phyloP scores from a whole-genome alignment of 345 rosid genomes.

The Physaria fendleri region DNA sequence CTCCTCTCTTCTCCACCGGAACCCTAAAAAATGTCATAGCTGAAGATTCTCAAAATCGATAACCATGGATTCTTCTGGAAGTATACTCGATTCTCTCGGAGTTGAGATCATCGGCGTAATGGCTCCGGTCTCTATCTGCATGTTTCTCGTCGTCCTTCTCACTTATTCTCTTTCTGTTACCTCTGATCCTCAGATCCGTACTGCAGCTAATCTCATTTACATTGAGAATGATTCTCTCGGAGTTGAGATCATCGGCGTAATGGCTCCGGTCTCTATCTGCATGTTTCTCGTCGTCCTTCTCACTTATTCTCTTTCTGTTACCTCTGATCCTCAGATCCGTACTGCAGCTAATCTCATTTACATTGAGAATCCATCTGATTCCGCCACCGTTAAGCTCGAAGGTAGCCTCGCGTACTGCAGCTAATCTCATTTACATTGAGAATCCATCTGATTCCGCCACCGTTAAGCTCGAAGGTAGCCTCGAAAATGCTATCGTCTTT shows the following conservation, averaged over 20 bases:
- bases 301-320: conserved; percentile 72
- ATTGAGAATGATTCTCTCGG: conserved; percentile 78
- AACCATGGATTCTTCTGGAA: conserved; percentile 57
- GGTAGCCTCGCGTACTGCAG: conserved; percentile 97
- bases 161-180: conserved; percentile 78
- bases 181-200: conserved; percentile 58
- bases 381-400: conserved; percentile 76
- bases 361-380: too few relatives aligned
- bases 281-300: conserved; percentile 92
- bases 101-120: conserved; percentile 91
- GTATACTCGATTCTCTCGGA: conserved; percentile 68
- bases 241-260: conserved; percentile 85
- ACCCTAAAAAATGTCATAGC: conserved; percentile 9
- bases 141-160: conserved; percentile 87
- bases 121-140: conserved; percentile 93
- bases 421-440: conserved; percentile 88
- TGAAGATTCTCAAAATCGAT: not conserved
- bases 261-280: conserved; percentile 93
- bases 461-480: conserved; percentile 80
- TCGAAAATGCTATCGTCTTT: conserved; percentile 81
- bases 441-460: conserved; percentile 67
- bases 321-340: conserved; percentile 59
- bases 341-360: conserved; percentile 94
- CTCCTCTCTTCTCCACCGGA: not conserved
- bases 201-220: conserved; percentile 94